A percentile compares a stretch with the other conserved stretches of the same genome.
Evolutionary conservation across 768 basidiomycete species (phyloP).

Genomic region (Candolleomyces efflorescens): DNA sequence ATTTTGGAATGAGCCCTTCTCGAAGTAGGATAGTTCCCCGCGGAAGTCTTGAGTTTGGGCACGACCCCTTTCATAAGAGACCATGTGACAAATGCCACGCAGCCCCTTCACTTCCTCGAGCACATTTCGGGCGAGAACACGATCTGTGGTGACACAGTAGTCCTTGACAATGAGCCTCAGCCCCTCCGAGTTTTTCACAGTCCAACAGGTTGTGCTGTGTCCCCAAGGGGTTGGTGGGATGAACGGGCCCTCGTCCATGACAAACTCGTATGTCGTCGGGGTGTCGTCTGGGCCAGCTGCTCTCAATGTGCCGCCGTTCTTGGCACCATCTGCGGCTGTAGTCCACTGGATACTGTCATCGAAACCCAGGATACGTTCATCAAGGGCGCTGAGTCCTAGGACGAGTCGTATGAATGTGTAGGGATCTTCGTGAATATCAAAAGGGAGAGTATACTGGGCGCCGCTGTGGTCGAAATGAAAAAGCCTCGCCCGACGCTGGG

Average conservation of each 20-base stretch:
- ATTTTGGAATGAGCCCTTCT: neutral
- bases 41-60: neutral
- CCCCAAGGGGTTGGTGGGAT: neutral
- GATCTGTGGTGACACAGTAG: neutral
- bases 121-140: neutral
- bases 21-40: neutral
- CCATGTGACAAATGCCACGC: neutral
- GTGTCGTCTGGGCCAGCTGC: neutral
- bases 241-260: neutral
- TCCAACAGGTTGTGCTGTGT: conserved; percentile 1
- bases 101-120: neutral
- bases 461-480: conserved; percentile 3
- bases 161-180: neutral
- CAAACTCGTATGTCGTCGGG: neutral
- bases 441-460: neutral
- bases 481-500: neutral
- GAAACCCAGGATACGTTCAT: neutral
- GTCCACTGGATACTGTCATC: conserved; percentile 1
- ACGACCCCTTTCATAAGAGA: neutral
- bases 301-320: neutral
- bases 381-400: neutral
- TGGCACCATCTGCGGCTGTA: neutral
- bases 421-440: conserved; percentile 3
- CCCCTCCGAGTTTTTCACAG: neutral
- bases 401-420: neutral